These are phyloP conservation scores for Aureobasidium sp. DNA, from an alignment of 2,329 filamentous ascomycete genomes.

Conservation along the genomic window DNA sequence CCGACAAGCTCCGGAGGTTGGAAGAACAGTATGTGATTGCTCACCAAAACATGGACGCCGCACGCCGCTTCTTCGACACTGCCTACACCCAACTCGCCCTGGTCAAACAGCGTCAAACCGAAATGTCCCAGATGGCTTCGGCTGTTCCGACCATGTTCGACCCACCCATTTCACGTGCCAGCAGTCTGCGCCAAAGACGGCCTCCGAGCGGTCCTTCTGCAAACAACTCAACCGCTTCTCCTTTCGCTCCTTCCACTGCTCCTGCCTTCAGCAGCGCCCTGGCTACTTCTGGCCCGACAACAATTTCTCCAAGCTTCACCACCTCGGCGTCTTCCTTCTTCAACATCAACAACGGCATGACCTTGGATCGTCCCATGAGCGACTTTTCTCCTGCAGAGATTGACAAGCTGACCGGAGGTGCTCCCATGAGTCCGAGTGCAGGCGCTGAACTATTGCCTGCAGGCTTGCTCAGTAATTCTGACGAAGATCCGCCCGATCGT, in stretches of 20 bases:
- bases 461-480: conserved; percentile 38
- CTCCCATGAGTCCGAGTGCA: conserved; percentile 69
- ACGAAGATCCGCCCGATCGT: conserved; percentile 18
- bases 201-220: conserved; percentile 26
- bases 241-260: conserved; percentile 32
- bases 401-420: conserved; percentile 51
- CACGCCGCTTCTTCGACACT: conserved; percentile 38
- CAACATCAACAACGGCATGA: conserved; percentile 55
- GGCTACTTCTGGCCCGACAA: conserved; percentile 27
- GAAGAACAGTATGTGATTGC: conserved; percentile 25
- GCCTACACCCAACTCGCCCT: conserved; percentile 35
- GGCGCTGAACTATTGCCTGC: conserved; percentile 61
- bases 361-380: conserved; percentile 35
- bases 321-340: conserved; percentile 41
- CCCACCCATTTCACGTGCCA: conserved; percentile 14
- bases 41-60: conserved; percentile 24
- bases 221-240: conserved; percentile 27
- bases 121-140: conserved; percentile 30
- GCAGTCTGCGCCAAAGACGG: conserved; percentile 26
- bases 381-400: conserved; percentile 54
- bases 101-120: conserved; percentile 36
- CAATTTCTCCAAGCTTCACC: conserved; percentile 44
- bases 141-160: conserved; percentile 21
- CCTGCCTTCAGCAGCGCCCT: conserved; percentile 35
- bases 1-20: conserved; percentile 25